phyloP scores from a whole-genome alignment of 2,329 filamentous ascomycete genomes.

The Cercospora sojina region DNA sequence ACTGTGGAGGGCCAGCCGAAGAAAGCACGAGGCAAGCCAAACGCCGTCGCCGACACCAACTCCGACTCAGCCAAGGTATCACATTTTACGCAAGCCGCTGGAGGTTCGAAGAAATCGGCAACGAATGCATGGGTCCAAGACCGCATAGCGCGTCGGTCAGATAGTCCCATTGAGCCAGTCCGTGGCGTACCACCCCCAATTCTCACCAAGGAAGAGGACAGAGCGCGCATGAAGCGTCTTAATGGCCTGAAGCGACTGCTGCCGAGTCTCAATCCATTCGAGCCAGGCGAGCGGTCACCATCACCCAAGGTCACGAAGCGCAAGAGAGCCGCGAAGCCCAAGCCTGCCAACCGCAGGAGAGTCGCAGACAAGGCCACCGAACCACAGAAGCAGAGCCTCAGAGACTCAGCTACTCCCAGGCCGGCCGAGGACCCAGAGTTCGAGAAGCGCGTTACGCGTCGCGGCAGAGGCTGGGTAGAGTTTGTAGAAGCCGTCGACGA shows the following conservation, averaged over 20 bases:
- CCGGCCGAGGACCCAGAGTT: constrained; percentile 10
- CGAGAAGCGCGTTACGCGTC: constrained; percentile 19
- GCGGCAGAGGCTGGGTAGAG: constrained; percentile 28
- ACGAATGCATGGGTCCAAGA: not conserved
- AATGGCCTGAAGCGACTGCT: not conserved
- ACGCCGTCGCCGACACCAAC: not conserved
- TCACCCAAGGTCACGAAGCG: not conserved
- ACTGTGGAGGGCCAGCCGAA: not conserved
- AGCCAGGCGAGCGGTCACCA: not conserved
- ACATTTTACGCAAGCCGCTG: not conserved
- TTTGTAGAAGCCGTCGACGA: constrained; percentile 6
- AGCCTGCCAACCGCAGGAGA: not conserved
- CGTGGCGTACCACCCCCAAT: not conserved
- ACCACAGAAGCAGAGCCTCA: not conserved
- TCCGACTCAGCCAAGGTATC: not conserved
- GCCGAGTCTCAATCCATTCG: not conserved
- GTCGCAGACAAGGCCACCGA: not conserved
- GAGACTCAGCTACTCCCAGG: not conserved
- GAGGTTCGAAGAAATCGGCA: not conserved
- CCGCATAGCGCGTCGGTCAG: not conserved
- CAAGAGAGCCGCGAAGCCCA: not conserved
- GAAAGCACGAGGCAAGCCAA: not conserved
- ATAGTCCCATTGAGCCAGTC: not conserved
- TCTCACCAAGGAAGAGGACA: not conserved
- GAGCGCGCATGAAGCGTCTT: not conserved